Evolutionary conservation across 768 basidiomycete species (phyloP).

Genomic region (Pisolithus microcarpus): DNA sequence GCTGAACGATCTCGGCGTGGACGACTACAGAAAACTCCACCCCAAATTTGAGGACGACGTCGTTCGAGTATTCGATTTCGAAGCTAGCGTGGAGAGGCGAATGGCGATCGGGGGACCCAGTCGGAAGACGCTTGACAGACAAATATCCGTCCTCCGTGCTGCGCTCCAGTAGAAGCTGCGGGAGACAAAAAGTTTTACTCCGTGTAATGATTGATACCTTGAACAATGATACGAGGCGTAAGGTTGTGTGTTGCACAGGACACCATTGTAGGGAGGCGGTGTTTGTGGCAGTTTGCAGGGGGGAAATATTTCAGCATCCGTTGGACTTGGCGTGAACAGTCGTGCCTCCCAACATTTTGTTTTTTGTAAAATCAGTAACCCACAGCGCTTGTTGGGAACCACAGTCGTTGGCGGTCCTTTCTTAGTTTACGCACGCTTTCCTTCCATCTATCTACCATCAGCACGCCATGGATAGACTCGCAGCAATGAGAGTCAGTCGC

Average conservation of each 20-base stretch:
- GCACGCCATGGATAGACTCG: constrained; percentile 71
- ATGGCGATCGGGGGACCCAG: constrained; percentile 91
- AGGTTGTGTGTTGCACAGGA: neutral
- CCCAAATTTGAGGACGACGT: constrained; percentile 80
- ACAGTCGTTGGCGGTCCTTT: neutral
- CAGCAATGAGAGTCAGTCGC: constrained; percentile 67
- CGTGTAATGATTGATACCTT: neutral
- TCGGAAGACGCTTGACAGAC: constrained; percentile 73
- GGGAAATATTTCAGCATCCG: neutral
- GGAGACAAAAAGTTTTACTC: neutral
- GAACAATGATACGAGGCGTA: neutral
- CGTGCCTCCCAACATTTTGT: no score
- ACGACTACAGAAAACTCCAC: constrained; percentile 73
- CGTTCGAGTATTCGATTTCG: constrained; percentile 84
- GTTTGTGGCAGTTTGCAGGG: constrained; percentile 3
- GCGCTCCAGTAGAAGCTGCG: constrained; percentile 34
- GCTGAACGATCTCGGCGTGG: constrained; percentile 70
- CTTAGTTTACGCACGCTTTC: neutral
- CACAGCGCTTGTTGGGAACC: no score
- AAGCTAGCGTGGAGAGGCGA: constrained; percentile 88
- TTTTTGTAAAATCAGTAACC: no score
- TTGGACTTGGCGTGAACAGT: neutral
- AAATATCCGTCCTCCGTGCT: constrained; percentile 69
- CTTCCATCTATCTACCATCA: constrained; percentile 34
- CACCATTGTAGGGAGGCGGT: neutral